Base-by-base conservation (phyloP, 257 asterid species). In the Nicotiana obtusifolia region DNA sequence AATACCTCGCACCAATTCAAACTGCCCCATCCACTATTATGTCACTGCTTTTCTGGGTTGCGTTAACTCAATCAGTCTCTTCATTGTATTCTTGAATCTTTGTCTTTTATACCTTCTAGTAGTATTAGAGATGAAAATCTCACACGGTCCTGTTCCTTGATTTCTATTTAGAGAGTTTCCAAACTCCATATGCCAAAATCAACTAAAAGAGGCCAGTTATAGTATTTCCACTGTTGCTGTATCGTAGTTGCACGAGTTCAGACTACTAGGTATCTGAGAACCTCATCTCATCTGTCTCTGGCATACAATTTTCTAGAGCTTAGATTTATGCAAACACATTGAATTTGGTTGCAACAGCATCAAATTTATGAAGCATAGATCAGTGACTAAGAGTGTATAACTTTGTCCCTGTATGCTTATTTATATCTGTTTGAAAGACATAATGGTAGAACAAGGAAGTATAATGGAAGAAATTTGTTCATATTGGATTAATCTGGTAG, bases 1-100 rank as follows among this genome's bases (percentile, higher is more conserved):
- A 69, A 82, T 65, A 77, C 81, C 33, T 35, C 1, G 81, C 78
- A 20, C 82, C 78, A 52, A 47, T 64, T 76, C 78, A 77, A 64
- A 28, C 54, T 49, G 78, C 37, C 5, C 62, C 78, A 35, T 77
- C 67, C 47, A 49, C 62, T 60, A 53, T 53, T 44, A 83, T 37
- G 54, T 59, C 85, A 19, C 77, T 78, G 49, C 54, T 83, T 53
- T 83, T 77, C 37, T 83, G 85, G 85, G 80, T 83, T 35, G 80
- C 22, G 30, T 77, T 83, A 64, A 83, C 80, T 53, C 69, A 4
- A 5, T 78, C 82, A 14, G 41, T 78, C 56, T 78, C 82, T 16
- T 64, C 75, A 64, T 78, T 56, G 80, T 78, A 65, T 67, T 82
- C 68, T 77, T 33, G 68, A 52, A 30, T 77, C 31, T 31, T 49